A percentile compares a stretch with the other conserved stretches of the same genome.
phyloP scores from a whole-genome alignment of 2,329 filamentous ascomycete genomes.

The Beauveria sp. region DNA sequence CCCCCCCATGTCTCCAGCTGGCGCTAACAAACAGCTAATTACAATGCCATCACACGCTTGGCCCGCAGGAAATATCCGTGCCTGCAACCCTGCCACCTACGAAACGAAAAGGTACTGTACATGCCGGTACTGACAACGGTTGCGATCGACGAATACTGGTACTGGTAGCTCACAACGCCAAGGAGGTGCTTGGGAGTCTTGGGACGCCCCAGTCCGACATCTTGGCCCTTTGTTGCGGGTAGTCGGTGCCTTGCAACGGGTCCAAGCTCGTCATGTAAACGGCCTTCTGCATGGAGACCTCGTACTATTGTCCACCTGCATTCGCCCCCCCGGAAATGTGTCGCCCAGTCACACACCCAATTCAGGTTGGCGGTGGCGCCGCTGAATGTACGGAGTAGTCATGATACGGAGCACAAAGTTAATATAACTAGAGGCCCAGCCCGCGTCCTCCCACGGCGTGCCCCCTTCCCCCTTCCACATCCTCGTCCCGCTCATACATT shows the following conservation, averaged over 20 bases:
- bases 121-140: too few species aligned
- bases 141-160: too few species aligned
- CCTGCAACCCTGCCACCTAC: too few species aligned
- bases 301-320: conserved; percentile 1
- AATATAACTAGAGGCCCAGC: background rate
- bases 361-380: background rate
- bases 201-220: background rate
- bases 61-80: background rate
- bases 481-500: background rate
- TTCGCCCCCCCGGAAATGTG: background rate
- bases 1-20: background rate
- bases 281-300: background rate
- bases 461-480: conserved; percentile 7
- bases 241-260: background rate
- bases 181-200: background rate
- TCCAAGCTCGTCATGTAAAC: background rate
- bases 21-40: background rate
- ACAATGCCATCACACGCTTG: background rate
- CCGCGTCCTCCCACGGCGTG: background rate
- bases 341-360: background rate
- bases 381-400: too few species aligned
- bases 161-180: too few species aligned
- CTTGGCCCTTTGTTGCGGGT: background rate
- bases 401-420: background rate
- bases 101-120: too few species aligned